Conservation (phyloP, 352 stramenopile species). For the Phytophthora idaei region DNA sequence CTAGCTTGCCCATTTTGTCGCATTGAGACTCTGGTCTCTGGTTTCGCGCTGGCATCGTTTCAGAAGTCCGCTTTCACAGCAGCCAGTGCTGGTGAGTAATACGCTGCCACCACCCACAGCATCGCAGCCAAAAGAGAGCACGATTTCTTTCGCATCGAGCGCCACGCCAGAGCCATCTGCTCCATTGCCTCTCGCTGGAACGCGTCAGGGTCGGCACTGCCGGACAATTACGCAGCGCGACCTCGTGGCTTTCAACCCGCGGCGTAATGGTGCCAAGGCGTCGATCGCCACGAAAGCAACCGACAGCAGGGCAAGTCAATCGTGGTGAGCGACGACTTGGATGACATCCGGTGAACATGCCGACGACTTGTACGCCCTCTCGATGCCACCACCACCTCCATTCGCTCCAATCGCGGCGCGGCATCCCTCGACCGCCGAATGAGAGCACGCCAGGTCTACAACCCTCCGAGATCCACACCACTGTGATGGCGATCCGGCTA, state of each 20-base stretch:
- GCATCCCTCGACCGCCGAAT: slow-evolving; percentile 13
- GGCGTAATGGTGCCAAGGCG: not conserved
- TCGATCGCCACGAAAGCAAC: slow-evolving; percentile 10
- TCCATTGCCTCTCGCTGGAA: not conserved
- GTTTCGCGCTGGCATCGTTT: slow-evolving; percentile 22
- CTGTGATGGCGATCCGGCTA: slow-evolving; percentile 5
- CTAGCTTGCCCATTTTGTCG: slow-evolving; percentile 15
- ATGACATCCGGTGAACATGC: slow-evolving; percentile 1
- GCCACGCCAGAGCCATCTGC: no score
- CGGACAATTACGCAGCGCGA: slow-evolving; percentile 3
- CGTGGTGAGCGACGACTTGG: slow-evolving; percentile 7
- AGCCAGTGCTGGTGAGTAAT: slow-evolving; percentile 16
- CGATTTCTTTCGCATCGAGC: slow-evolving; percentile 35
- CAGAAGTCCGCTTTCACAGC: slow-evolving; percentile 19
- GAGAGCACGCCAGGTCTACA: slow-evolving; percentile 20
- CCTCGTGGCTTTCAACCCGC: slow-evolving; percentile 4
- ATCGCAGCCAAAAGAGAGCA: slow-evolving; percentile 1
- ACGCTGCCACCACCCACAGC: slow-evolving; percentile 12
- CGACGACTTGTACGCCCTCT: slow-evolving; percentile 2
- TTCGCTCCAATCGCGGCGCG: slow-evolving; percentile 11
- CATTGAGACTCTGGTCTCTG: slow-evolving; percentile 18
- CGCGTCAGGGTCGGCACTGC: not conserved
- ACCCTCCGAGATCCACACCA: slow-evolving; percentile 11
- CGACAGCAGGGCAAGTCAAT: slow-evolving; percentile 25
- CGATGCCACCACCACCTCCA: not conserved